Conservation (phyloP, 805 yeast species). For the Hanseniaspora thailandica region DNA sequence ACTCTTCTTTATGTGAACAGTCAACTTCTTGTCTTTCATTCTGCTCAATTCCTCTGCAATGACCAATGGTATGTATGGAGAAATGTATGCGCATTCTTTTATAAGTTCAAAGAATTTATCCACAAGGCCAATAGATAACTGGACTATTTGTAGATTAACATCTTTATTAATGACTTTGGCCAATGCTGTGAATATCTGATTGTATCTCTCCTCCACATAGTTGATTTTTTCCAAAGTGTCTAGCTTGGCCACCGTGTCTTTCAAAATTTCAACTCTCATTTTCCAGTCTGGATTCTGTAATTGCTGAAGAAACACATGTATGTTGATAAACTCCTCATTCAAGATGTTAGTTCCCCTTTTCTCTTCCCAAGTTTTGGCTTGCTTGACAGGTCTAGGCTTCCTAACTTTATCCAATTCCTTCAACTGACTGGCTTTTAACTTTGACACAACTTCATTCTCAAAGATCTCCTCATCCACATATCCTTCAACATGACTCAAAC, state of each 20-base stretch:
- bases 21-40: slow-evolving; percentile 61
- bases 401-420: slow-evolving; percentile 57
- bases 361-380: slow-evolving; percentile 16
- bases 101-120: slow-evolving; percentile 56
- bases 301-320: background rate
- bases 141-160: slow-evolving; percentile 79
- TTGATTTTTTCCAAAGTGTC: slow-evolving; percentile 45
- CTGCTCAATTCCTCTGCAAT: slow-evolving; percentile 62
- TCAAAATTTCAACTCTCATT: slow-evolving; percentile 76
- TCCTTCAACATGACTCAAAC: slow-evolving; percentile 57
- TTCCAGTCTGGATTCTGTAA: slow-evolving; percentile 54
- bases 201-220: slow-evolving; percentile 47
- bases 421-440: slow-evolving; percentile 83
- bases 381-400: slow-evolving; percentile 21
- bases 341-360: slow-evolving; percentile 15
- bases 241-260: slow-evolving; percentile 40
- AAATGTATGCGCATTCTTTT: slow-evolving; percentile 36
- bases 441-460: slow-evolving; percentile 48
- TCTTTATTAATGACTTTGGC: slow-evolving; percentile 65
- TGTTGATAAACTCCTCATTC: background rate
- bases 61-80: slow-evolving; percentile 29
- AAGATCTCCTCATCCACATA: slow-evolving; percentile 52
- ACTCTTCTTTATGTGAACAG: slow-evolving; percentile 55
- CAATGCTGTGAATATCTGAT: slow-evolving; percentile 47
- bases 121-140: slow-evolving; percentile 59